These are phyloP conservation scores for Gossypium mustelinum DNA, from an alignment of 345 rosid species.

Conservation along the genomic window DNA sequence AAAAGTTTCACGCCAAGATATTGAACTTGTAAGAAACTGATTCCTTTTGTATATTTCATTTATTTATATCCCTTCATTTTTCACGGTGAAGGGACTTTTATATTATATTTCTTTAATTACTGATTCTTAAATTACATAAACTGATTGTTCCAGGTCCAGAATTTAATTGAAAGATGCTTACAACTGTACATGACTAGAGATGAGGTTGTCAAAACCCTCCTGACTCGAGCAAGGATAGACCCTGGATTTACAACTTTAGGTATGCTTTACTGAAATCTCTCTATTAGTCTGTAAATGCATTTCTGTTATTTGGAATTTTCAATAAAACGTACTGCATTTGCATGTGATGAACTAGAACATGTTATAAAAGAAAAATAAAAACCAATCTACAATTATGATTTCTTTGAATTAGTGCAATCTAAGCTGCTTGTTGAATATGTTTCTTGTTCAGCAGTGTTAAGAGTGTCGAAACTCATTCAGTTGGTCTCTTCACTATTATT, in stretches of 20 bases:
- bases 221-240: conserved; percentile 72
- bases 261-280: conserved; percentile 21
- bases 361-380: neutral
- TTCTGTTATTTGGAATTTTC: neutral
- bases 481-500: conserved; percentile 15
- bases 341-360: neutral
- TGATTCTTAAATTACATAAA: conserved; percentile 9
- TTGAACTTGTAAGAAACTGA: conserved; percentile 62
- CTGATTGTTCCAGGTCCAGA: conserved; percentile 58
- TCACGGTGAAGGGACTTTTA: neutral
- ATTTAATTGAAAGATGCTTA: conserved; percentile 71
- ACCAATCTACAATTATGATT: neutral
- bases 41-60: neutral
- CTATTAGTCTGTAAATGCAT: neutral
- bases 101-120: neutral
- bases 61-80: neutral
- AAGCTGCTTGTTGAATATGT: neutral
- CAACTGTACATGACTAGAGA: conserved; percentile 75
- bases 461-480: neutral
- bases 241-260: conserved; percentile 79
- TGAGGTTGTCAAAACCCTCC: conserved; percentile 70
- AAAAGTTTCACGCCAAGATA: conserved; percentile 94
- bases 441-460: neutral
- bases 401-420: conserved; percentile 4
- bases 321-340: neutral